These are phyloP conservation scores for Aspergillus olivimuriae DNA, from an alignment of 495 filamentous ascomycete species.

Conservation along the genomic window DNA sequence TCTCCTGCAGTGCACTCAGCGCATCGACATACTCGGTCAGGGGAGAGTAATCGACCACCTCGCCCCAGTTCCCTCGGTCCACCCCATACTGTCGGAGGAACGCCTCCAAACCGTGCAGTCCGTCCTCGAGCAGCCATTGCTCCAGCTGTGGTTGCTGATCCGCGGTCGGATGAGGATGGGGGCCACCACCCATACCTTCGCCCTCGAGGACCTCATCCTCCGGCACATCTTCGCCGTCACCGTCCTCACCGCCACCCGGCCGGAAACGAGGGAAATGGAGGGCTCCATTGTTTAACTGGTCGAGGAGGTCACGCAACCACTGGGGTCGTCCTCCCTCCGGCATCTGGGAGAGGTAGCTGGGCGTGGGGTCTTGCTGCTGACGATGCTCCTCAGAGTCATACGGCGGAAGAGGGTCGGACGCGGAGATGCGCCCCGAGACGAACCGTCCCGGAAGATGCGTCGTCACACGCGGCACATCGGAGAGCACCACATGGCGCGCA, in stretches of 20 bases:
- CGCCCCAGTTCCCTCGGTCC: slow-evolving; percentile 41
- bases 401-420: slow-evolving; percentile 41
- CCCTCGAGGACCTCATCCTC: slow-evolving; percentile 6
- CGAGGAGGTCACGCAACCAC: slow-evolving; percentile 38
- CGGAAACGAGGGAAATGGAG: slow-evolving; percentile 21
- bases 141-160: slow-evolving; percentile 29
- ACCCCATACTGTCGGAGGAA: slow-evolving; percentile 39
- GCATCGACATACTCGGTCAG: slow-evolving; percentile 36
- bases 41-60: slow-evolving; percentile 29
- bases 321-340: slow-evolving; percentile 30
- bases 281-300: slow-evolving; percentile 29
- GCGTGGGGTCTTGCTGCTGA: slow-evolving; percentile 33
- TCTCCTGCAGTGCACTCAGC: slow-evolving; percentile 22
- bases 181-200: no score
- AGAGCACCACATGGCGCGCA: slow-evolving; percentile 73
- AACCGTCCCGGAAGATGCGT: slow-evolving; percentile 38
- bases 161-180: slow-evolving; percentile 14
- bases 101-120: slow-evolving; percentile 27
- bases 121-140: slow-evolving; percentile 32
- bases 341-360: slow-evolving; percentile 28
- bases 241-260: slow-evolving; percentile 11
- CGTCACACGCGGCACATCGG: slow-evolving; percentile 54
- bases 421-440: slow-evolving; percentile 35
- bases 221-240: slow-evolving; percentile 9
- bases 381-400: slow-evolving; percentile 38